Conservation (phyloP, 495 filamentous ascomycete species). For the Aspergillus ostianus region DNA sequence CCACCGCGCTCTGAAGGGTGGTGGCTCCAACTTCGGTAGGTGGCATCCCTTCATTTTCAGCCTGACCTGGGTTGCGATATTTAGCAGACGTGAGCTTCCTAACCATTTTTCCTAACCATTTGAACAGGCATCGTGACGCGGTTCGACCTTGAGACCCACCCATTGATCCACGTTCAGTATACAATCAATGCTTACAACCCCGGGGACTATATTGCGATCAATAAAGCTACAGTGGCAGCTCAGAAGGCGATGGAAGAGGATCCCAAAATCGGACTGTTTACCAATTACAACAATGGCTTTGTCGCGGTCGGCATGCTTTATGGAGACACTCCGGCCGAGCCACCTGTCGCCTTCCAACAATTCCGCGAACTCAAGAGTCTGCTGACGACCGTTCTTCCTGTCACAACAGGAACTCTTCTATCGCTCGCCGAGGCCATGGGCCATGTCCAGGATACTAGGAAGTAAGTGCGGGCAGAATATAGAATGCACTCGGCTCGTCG, state of each 20-base stretch:
- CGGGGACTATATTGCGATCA: neutral
- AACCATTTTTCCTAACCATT: neutral
- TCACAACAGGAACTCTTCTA: no score
- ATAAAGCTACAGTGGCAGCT: neutral
- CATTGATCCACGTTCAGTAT: neutral
- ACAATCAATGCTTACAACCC: neutral
- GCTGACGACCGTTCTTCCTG: no score
- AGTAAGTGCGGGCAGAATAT: no score
- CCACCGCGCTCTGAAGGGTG: constrained; percentile 30
- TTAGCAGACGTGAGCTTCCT: neutral
- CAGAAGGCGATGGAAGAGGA: no score
- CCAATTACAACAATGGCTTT: constrained; percentile 18
- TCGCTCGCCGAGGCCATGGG: no score
- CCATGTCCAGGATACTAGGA: no score
- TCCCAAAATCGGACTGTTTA: constrained; percentile 21
- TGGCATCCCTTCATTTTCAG: neutral
- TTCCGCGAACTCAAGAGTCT: no score
- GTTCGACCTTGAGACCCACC: neutral
- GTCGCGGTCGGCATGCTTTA: constrained; percentile 27
- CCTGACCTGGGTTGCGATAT: neutral
- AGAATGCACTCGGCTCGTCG: neutral
- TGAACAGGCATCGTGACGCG: constrained; percentile 12
- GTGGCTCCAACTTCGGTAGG: constrained; percentile 27
- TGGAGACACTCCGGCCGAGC: constrained; percentile 17
- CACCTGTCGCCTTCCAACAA: neutral